Percentiles rank a stretch among this genome's conserved stretches.
phyloP scores from a whole-genome alignment of 2,329 filamentous ascomycete genomes.

The Calycina herbarum region DNA sequence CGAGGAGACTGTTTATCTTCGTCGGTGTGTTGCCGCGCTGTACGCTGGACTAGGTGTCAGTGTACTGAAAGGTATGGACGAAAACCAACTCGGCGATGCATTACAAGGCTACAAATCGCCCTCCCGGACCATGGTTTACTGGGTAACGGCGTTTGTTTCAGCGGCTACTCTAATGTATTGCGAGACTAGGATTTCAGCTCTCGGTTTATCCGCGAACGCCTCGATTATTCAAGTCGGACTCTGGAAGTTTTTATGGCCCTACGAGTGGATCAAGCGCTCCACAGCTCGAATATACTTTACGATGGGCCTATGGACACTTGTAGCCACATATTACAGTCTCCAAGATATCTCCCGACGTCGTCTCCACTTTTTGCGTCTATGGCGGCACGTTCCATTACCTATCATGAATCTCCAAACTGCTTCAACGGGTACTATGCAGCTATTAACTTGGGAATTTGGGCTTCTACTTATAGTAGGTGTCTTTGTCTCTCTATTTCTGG shows the following conservation, averaged over 20 bases:
- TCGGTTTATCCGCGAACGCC: neutral
- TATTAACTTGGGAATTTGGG: neutral
- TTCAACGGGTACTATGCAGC: neutral
- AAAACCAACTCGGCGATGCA: neutral
- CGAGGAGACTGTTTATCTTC: neutral
- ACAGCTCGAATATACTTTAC: neutral
- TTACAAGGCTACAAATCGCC: neutral
- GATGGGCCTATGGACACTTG: neutral
- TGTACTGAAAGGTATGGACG: neutral
- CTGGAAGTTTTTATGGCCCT: neutral
- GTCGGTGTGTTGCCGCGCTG: neutral
- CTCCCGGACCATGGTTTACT: neutral
- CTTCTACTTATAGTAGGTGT: neutral
- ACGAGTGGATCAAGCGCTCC: neutral
- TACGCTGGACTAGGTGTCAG: neutral
- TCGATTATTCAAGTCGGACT: neutral
- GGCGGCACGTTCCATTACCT: neutral
- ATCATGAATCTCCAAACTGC: neutral
- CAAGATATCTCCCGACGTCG: neutral
- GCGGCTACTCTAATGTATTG: neutral
- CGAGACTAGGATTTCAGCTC: neutral
- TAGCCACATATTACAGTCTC: neutral
- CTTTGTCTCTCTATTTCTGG: neutral
- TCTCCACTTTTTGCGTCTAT: neutral
- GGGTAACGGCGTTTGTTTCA: neutral